Evolutionary conservation across 2,329 filamentous ascomycete species (phyloP), one percentile per base, ranked within the genome.

Genomic region (Pestalotiopsis sp.): DNA sequence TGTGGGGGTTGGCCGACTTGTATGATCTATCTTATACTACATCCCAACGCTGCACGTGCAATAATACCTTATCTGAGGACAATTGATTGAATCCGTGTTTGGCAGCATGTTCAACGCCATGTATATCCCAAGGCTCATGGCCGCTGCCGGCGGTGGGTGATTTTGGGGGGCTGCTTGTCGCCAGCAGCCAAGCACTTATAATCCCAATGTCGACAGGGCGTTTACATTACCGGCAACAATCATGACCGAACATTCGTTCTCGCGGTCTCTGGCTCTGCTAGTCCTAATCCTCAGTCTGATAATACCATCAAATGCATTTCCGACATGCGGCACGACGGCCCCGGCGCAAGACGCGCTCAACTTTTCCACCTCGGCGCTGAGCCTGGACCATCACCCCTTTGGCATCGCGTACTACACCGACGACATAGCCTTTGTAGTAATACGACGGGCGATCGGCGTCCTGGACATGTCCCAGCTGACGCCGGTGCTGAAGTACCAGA

Each of bases 341-440:
- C 61, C 61, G 14, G 38, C 39, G 23, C 61, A 64, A 23, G 25
- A 31, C 14, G 39, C 41, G 11, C 61, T 64, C 61, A 49, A 64
- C 39, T 36, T 64, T 20, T 25, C 38, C 12, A 64, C 61, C 11
- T 25, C 61, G 39, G 25, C 38, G 11, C 23, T 52, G 38, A 49
- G n/a, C 39, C n/a, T 66, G 12, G 64, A 58, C 31, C 45, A 66
- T 27, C 64, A 66, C 27, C 64, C 64, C n/a, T 66, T 66, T 57
- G 64, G 64, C 6, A 66, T 66, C 23, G 27, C 27, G 6, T 66
- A 66, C 31, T 57, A 49, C 31, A 58, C 41, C 20, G 31, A 66
- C 25, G 52, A 56, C 31, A 66, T 66, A 1, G 64, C 64, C 6
- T 66, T 66, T 66, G 45, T 57, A 25, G 25, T 58, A 4, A 58